Evolutionary conservation across 2,329 filamentous ascomycete species (phyloP), one percentile per base, ranked within the genome.

Genomic region (Orbilia brochopaga): DNA sequence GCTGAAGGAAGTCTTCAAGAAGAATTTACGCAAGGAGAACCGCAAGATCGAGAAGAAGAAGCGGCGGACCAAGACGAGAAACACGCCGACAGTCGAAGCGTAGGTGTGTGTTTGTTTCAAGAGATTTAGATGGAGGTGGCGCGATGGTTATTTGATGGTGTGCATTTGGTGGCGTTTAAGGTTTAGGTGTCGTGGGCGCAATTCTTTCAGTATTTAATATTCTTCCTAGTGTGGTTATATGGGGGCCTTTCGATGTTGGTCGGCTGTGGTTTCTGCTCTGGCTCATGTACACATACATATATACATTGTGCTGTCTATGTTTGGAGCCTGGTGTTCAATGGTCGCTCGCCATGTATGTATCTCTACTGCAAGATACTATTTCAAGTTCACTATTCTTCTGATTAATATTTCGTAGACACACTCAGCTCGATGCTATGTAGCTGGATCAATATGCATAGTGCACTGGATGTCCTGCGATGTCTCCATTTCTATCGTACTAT

Each of bases 401-500:
- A n/a, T 17, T 17, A 7, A 8, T 8, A 7, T 44, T 5, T 17
- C 17, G 7, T 44, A n/a, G 13, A n/a, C 40, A 44, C 17, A 4
- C n/a, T n/a, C n/a, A n/a, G n/a, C n/a, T n/a, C 13, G 13, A 7
- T 13, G 6, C 6, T 37, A 37, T 37, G 32, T 37, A 37, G 6
- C 32, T 37, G n/a, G 23, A 46, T 23, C 7, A 52, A 27, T 23
- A 27, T 21, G n/a, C n/a, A 52, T 51, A 13, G 46, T 3, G 17
- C 7, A 23, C 4, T 32, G 24, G 30, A 2, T 53, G 44, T 57
- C 23, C 21, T 54, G 46, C 54, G 35, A 63, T 54, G 32, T 32
- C 19, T 67, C 37, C 53, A 30, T 63, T 65, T 72, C 57, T 64
- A 72, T 61, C 40, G 55, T 61, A 72, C 59, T 72, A 72, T 60